A percentile compares a stretch with the other conserved stretches of the same genome.
Evolutionary conservation across 83 land plant genomes (phyloP).

Genomic region (Picea abies): DNA sequence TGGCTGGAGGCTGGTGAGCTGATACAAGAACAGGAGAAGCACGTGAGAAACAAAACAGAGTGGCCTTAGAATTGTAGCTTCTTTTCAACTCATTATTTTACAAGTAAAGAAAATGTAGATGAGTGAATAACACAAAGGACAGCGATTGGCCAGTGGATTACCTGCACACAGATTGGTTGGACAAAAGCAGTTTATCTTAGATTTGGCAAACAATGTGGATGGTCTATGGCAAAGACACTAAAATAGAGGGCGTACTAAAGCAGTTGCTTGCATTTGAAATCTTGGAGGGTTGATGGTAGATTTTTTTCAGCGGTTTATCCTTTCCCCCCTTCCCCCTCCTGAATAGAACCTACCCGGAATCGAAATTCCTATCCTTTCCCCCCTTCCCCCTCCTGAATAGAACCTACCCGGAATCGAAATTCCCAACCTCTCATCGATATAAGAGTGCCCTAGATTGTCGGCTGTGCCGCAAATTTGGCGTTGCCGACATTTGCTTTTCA

Average conservation of each 20-base stretch:
- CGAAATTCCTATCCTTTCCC: no score
- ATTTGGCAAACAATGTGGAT: background rate
- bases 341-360: background rate
- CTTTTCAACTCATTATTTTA: background rate
- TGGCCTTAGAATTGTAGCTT: conserved; percentile 6
- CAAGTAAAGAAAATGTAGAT: background rate
- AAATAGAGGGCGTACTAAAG: background rate
- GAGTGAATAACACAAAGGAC: background rate
- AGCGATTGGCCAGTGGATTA: conserved; percentile 4
- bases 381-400: background rate
- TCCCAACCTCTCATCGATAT: background rate
- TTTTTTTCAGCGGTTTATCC: background rate
- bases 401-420: background rate
- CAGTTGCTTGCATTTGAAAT: background rate
- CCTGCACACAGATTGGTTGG: conserved; percentile 4
- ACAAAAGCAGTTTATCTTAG: background rate
- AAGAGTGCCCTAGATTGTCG: conserved; percentile 11
- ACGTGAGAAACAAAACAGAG: conserved; percentile 5
- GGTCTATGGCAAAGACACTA: background rate
- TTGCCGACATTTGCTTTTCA: background rate
- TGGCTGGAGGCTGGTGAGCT: background rate
- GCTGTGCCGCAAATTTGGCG: background rate
- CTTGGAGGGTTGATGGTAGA: background rate
- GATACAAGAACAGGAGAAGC: background rate
- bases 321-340: background rate